These are phyloP conservation scores for Curvularia sp. DNA, from an alignment of 2,329 filamentous ascomycete species.

Conservation along the genomic window DNA sequence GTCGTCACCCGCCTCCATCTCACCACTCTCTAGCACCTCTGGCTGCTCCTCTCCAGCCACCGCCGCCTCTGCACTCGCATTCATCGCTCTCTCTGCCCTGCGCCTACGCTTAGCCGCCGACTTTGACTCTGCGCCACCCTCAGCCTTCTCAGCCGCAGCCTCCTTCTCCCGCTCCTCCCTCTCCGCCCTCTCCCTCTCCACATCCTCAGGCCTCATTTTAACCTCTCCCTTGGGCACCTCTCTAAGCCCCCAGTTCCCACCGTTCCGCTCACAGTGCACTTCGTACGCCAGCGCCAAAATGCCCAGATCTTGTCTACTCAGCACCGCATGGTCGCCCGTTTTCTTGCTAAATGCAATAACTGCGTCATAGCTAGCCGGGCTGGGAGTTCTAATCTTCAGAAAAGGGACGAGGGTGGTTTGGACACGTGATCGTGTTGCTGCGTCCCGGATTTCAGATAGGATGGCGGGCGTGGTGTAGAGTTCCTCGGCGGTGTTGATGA, in stretches of 20 bases:
- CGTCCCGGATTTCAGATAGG: slow-evolving; percentile 85
- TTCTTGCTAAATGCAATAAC: slow-evolving; percentile 84
- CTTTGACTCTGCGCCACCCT: slow-evolving; percentile 19
- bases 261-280: slow-evolving; percentile 87
- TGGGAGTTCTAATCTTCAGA: slow-evolving; percentile 76
- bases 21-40: background rate
- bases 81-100: slow-evolving; percentile 6
- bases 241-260: slow-evolving; percentile 85
- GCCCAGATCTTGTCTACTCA: slow-evolving; percentile 89
- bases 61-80: slow-evolving; percentile 6
- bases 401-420: slow-evolving; percentile 88
- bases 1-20: slow-evolving; percentile 10
- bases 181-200: slow-evolving; percentile 29
- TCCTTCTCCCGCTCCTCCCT: slow-evolving; percentile 38
- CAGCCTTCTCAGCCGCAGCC: slow-evolving; percentile 30
- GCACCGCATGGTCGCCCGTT: slow-evolving; percentile 86
- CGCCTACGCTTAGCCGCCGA: slow-evolving; percentile 21
- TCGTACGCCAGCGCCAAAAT: slow-evolving; percentile 92
- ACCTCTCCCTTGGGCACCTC: slow-evolving; percentile 79
- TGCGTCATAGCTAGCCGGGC: slow-evolving; percentile 77
- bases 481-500: slow-evolving; percentile 75
- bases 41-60: slow-evolving; percentile 2
- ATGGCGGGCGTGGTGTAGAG: slow-evolving; percentile 79
- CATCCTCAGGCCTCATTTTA: slow-evolving; percentile 60
- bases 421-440: slow-evolving; percentile 78